These are phyloP conservation scores for Pythium rhizo-oryzae DNA, from an alignment of 352 stramenopile species.

Conservation along the genomic window DNA sequence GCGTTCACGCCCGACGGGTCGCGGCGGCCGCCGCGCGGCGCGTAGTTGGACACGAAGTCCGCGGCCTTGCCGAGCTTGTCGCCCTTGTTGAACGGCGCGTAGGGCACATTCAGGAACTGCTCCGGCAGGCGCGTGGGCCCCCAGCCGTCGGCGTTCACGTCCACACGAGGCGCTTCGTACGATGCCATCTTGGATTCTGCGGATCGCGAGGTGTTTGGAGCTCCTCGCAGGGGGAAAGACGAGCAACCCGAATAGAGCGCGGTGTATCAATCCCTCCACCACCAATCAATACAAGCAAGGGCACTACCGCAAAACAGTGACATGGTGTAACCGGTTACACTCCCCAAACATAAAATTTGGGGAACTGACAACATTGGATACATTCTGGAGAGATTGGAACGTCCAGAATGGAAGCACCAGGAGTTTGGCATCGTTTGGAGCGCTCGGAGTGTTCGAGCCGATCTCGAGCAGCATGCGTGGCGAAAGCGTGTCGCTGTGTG, in stretches of 20 bases:
- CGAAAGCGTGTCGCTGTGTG: too few species aligned
- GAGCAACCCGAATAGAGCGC: slow-evolving; percentile 8
- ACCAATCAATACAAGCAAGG: too few species aligned
- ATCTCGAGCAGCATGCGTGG: not conserved
- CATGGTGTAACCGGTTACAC: too few species aligned
- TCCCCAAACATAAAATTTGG: too few species aligned
- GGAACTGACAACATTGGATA: too few species aligned
- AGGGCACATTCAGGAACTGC: slow-evolving; percentile 94
- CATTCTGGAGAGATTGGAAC: too few species aligned
- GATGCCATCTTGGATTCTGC: slow-evolving; percentile 50
- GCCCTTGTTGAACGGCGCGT: slow-evolving; percentile 95
- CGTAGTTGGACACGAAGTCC: slow-evolving; percentile 92
- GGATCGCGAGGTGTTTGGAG: not conserved
- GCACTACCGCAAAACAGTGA: too few species aligned
- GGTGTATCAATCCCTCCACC: too few species aligned
- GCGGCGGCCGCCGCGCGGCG: slow-evolving; percentile 49
- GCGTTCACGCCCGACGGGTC: slow-evolving; percentile 88
- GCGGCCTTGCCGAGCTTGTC: slow-evolving; percentile 94
- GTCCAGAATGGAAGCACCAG: too few species aligned
- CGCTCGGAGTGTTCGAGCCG: not conserved
- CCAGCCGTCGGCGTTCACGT: slow-evolving; percentile 86
- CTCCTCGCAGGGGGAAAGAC: not conserved
- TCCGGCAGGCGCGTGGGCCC: slow-evolving; percentile 84
- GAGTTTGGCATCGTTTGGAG: not conserved
- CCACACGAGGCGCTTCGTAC: slow-evolving; percentile 75